Conservation (phyloP, 768 basidiomycete genomes). For the Amanita molliuscula region DNA sequence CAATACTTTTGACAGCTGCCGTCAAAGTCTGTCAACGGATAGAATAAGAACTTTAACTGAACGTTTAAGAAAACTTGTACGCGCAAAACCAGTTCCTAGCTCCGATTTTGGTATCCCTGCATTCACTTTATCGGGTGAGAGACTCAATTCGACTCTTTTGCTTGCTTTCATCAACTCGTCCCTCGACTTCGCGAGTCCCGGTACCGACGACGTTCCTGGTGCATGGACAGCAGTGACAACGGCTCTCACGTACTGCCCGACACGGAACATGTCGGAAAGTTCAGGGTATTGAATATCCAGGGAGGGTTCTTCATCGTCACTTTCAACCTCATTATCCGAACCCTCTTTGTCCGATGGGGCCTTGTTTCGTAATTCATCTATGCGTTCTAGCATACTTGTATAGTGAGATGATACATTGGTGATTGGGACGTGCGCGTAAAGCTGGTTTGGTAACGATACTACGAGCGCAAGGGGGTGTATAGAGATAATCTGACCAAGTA, state of each 20-base stretch:
- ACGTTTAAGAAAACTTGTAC: slow-evolving; percentile 20
- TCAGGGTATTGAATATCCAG: slow-evolving; percentile 42
- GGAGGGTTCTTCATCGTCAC: slow-evolving; percentile 30
- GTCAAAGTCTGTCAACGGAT: slow-evolving; percentile 48
- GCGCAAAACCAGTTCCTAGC: slow-evolving; percentile 62
- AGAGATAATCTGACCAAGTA: slow-evolving; percentile 79
- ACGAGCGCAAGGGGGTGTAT: slow-evolving; percentile 85
- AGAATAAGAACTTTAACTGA: slow-evolving; percentile 7
- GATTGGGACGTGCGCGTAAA: slow-evolving; percentile 89
- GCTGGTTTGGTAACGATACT: slow-evolving; percentile 91
- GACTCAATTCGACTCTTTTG: slow-evolving; percentile 74
- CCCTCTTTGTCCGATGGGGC: slow-evolving; percentile 28
- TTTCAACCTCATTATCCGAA: slow-evolving; percentile 29
- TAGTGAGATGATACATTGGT: slow-evolving; percentile 81
- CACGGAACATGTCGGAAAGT: slow-evolving; percentile 60
- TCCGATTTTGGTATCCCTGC: slow-evolving; percentile 70
- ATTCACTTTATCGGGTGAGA: slow-evolving; percentile 81
- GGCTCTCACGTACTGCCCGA: slow-evolving; percentile 82
- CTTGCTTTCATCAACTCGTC: slow-evolving; percentile 62
- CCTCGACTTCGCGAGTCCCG: slow-evolving; percentile 48
- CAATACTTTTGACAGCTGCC: slow-evolving; percentile 70
- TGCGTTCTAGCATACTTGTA: slow-evolving; percentile 59
- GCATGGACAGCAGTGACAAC: slow-evolving; percentile 62
- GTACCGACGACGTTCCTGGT: slow-evolving; percentile 50
- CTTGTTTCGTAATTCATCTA: slow-evolving; percentile 41